phyloP scores from a whole-genome alignment of 1,284 basidiomycete species.

The Ganoderma resinaceum region DNA sequence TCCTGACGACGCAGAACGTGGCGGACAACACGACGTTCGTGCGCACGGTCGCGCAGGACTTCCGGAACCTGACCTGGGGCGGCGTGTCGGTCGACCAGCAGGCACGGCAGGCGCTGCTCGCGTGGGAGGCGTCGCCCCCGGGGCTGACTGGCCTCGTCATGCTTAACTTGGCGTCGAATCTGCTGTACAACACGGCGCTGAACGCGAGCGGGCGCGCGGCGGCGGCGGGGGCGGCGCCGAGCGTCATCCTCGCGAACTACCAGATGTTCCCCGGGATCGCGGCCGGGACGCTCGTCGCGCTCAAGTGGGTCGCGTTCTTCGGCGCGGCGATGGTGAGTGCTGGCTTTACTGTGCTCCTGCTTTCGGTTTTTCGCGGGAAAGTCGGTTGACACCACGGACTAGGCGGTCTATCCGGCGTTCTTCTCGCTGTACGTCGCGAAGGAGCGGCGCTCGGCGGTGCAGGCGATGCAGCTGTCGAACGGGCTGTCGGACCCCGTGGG shows the following conservation, averaged over 20 bases:
- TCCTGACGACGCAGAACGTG: conserved; percentile 47
- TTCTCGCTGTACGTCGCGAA: conserved; percentile 78
- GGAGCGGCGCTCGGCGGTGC: conserved; percentile 72
- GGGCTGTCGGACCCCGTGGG: conserved; percentile 76
- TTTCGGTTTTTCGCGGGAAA: too few species aligned
- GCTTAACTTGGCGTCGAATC: conserved; percentile 73
- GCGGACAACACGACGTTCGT: conserved; percentile 63
- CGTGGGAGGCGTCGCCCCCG: conserved; percentile 68
- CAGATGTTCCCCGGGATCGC: conserved; percentile 59
- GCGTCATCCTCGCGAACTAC: conserved; percentile 62
- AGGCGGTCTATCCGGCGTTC: conserved; percentile 83
- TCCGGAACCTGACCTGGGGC: conserved; percentile 59
- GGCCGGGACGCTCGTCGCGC: conserved; percentile 60
- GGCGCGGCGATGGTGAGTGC: conserved; percentile 69
- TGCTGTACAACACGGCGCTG: conserved; percentile 66
- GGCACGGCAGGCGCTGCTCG: conserved; percentile 56
- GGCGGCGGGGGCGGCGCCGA: conserved; percentile 41
- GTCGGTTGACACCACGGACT: background rate
- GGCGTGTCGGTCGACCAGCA: conserved; percentile 64
- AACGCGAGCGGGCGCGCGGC: conserved; percentile 50
- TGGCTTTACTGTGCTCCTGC: background rate
- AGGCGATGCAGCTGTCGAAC: conserved; percentile 83
- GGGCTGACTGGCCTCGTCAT: conserved; percentile 61
- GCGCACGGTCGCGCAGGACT: conserved; percentile 53
- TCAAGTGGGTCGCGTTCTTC: conserved; percentile 76